A percentile compares a stretch with the other conserved stretches of the same genome.
phyloP scores from a whole-genome alignment of 345 rosid genomes.

The Salix arbutifolia region DNA sequence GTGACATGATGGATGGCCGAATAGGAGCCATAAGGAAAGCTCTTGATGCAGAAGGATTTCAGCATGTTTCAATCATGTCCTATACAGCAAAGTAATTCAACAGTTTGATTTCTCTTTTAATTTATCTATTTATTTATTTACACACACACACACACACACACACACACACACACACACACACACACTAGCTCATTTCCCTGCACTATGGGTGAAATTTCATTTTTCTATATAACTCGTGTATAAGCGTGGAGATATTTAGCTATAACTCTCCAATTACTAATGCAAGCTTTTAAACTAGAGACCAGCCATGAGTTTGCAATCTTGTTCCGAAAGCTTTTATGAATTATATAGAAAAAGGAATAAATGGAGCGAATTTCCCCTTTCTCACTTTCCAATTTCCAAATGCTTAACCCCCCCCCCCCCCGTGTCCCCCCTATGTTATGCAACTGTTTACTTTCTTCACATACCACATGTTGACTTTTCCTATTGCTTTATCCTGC shows the following conservation, averaged over 20 bases:
- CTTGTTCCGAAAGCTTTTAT: background rate
- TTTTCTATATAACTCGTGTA: background rate
- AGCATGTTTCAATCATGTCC: constrained; percentile 92
- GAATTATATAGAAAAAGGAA: background rate
- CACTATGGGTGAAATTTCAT: background rate
- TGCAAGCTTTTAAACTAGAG: background rate
- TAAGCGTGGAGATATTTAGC: background rate
- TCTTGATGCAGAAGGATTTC: constrained; percentile 90
- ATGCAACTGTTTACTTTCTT: background rate
- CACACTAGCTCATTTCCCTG: too few relatives aligned
- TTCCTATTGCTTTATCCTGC: background rate
- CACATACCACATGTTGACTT: background rate
- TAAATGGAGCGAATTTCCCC: background rate
- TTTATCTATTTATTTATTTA: background rate
- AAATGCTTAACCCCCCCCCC: background rate
- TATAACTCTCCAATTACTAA: background rate
- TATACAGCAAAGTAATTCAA: constrained; percentile 81
- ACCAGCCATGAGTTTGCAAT: background rate
- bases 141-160: background rate
- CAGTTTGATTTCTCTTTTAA: background rate
- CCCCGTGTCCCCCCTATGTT: background rate
- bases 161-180: too few relatives aligned
- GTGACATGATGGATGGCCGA: constrained; percentile 99
- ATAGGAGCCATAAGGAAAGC: constrained; percentile 81
- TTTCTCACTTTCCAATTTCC: background rate